Evolutionary conservation across 495 filamentous ascomycete species (phyloP), one percentile per base, ranked within the genome.

Genomic region (Hypomontagnella monticulosa): DNA sequence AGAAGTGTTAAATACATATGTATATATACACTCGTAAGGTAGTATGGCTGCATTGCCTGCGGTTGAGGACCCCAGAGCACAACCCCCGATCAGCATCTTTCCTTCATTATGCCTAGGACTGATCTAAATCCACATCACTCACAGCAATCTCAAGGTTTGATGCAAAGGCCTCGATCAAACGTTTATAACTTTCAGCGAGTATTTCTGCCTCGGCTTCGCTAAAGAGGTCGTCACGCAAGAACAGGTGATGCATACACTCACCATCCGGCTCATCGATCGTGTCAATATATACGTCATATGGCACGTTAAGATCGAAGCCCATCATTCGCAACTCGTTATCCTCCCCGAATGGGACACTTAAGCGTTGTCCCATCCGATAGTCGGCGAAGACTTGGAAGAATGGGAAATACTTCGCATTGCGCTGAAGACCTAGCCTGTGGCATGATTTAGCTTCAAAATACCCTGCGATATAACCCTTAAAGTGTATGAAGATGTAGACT

Each of bases 321-420:
- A 7, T 4, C 15, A 41, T 4, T 4, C 4, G 4, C 4, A 41
- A n/a, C 5, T 41, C 38, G n/a, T 8, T 8, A 11, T 6, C 6
- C 4, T n/a, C 38, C 38, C 38, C n/a, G n/a, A 41, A 14, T 4
- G 5, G 4, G 5, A 6, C 38, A 8, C 40, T 9, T 52, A 23
- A 14, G 15, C 15, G 12, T 19, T 15, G 0, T 18, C 67, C 12
- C 63, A 61, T 2, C 73, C 59, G n/a, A 57, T 80, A 82, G 56
- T 82, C 62, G 9, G 79, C 9, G 33, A 78, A 73, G 4, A 46
- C 56, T 61, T 82, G 79, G 66, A 78, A 80, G 0, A 82, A 8
- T 0, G 79, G 76, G 3, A 37, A 71, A 47, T 69, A 49, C 1
- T 67, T 33, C 4, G 69, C 4, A 63, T 0, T 74, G 38, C 0